Conservation (phyloP, 371 early-diverging fungal genomes). For the Mortierella sp. region DNA sequence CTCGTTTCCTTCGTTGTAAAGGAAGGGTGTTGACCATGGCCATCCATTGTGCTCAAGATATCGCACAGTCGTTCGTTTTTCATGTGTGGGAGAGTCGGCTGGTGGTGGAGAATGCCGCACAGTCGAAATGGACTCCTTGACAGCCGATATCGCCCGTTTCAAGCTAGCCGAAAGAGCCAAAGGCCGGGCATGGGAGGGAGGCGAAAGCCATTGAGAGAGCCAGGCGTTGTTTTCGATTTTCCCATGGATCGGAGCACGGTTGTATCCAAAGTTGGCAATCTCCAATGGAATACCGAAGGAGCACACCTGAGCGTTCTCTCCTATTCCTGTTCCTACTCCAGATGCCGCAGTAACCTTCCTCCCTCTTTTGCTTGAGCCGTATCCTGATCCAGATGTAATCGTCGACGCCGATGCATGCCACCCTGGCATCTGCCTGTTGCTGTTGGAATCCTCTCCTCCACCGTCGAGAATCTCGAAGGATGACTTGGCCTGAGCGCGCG, state of each 20-base stretch:
- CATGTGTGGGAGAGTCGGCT: too few species aligned
- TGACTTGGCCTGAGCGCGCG: background rate
- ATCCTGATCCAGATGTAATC: background rate
- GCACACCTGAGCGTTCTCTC: background rate
- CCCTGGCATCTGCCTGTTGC: background rate
- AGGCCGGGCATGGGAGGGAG: background rate
- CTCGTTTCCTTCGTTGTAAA: background rate
- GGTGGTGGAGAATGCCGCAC: background rate
- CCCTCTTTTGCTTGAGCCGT: background rate
- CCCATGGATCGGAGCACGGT: background rate
- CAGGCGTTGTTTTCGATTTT: background rate
- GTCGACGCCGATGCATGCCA: background rate
- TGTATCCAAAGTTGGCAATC: slow-evolving; percentile 8
- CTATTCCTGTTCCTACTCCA: background rate
- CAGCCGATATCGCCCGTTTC: background rate
- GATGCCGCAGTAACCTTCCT: background rate
- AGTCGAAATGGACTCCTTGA: background rate
- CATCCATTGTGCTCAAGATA: background rate
- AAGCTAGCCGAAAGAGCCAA: background rate
- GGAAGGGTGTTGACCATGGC: background rate
- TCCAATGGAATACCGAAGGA: background rate
- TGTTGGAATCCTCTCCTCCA: background rate
- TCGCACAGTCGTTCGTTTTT: background rate
- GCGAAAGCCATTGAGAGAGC: slow-evolving; percentile 1
- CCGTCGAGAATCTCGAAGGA: background rate